These are phyloP conservation scores for Citrus maxima DNA, from an alignment of 345 rosid species.

Conservation along the genomic window DNA sequence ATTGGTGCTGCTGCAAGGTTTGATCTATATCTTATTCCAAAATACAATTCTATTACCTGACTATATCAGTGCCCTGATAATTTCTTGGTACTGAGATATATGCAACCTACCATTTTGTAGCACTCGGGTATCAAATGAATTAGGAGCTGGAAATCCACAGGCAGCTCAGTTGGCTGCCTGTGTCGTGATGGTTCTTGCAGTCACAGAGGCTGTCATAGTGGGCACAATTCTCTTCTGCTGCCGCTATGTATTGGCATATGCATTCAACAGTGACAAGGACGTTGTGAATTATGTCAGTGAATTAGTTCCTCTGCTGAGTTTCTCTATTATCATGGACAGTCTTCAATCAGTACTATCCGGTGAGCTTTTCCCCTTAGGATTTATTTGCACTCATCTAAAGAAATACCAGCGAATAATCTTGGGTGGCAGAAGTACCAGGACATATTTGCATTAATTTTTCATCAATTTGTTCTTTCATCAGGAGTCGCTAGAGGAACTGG, in stretches of 20 bases:
- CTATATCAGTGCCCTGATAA: too few species aligned
- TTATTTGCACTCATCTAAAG: not conserved
- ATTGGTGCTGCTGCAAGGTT: conserved; percentile 50
- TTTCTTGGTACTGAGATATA: not conserved
- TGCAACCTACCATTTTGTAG: conserved; percentile 2
- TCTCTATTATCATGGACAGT: conserved; percentile 35
- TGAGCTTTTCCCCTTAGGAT: conserved; percentile 7
- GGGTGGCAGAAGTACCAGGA: too few species aligned
- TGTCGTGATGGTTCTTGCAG: conserved; percentile 18
- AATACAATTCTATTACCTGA: too few species aligned
- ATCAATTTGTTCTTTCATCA: not conserved
- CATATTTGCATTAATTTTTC: not conserved
- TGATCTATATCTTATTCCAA: not conserved
- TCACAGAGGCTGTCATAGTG: conserved; percentile 19
- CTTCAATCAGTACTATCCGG: conserved; percentile 42
- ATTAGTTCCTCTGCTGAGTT: conserved; percentile 40
- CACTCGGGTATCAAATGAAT: conserved; percentile 48
- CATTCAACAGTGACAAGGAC: conserved; percentile 32
- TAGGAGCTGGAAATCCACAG: conserved; percentile 44
- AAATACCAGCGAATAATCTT: not conserved
- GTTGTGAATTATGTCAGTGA: conserved; percentile 32
- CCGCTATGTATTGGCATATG: conserved; percentile 32
- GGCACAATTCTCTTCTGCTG: conserved; percentile 28
- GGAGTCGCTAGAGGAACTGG: conserved; percentile 46
- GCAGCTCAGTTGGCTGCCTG: conserved; percentile 27